A percentile compares a stretch with the other conserved stretches of the same genome.
These are phyloP conservation scores for Clonostachys sp. DNA, from an alignment of 2,329 filamentous ascomycete genomes.

Conservation along the genomic window DNA sequence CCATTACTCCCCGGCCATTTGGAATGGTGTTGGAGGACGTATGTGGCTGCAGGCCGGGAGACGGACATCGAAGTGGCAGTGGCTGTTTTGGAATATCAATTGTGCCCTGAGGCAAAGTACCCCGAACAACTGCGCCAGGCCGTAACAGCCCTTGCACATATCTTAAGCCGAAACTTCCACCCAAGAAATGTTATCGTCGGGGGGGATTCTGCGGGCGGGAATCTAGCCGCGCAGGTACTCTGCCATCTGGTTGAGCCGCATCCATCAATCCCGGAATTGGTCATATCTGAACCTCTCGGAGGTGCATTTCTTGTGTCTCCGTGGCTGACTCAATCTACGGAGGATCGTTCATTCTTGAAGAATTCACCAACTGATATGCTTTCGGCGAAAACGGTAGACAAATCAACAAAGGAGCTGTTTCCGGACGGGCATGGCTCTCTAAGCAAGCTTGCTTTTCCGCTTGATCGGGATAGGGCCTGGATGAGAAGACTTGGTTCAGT, in stretches of 20 bases:
- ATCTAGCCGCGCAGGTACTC: conserved; percentile 20
- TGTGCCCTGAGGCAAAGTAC: conserved; percentile 16
- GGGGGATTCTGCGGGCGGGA: conserved; percentile 25
- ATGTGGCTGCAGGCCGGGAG: not conserved
- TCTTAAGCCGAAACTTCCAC: conserved; percentile 11
- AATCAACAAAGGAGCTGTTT: no score
- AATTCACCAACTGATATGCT: no score
- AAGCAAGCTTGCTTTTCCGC: no score
- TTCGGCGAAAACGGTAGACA: no score
- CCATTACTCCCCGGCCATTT: not conserved
- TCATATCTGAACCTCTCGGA: no score
- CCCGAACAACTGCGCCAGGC: conserved; percentile 19
- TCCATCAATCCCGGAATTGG: conserved; percentile 1
- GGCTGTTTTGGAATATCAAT: conserved; percentile 20
- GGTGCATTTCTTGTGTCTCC: no score
- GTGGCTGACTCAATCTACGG: no score
- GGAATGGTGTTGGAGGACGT: not conserved
- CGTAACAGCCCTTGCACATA: conserved; percentile 9
- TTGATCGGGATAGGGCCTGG: no score
- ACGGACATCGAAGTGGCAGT: conserved; percentile 8
- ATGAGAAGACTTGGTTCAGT: no score
- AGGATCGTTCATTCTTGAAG: no score
- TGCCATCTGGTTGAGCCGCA: conserved; percentile 19
- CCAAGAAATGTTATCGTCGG: conserved; percentile 18
- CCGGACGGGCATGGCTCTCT: no score